Evolutionary conservation across 345 rosid genomes (phyloP).

Genomic region (Capsella bursapastoris): DNA sequence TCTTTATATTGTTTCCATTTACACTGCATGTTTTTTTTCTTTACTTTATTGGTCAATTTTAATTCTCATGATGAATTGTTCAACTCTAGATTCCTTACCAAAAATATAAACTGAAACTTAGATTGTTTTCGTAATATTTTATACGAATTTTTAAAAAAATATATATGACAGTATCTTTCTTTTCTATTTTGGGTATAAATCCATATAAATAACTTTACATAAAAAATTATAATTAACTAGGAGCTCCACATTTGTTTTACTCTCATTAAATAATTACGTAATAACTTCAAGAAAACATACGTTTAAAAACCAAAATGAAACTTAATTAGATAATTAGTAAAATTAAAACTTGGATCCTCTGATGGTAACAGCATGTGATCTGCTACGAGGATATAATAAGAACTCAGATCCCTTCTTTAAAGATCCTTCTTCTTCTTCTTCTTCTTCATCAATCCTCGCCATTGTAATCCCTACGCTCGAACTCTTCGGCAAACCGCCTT

Average conservation of each 20-base stretch:
- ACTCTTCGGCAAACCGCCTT: conserved; percentile 54
- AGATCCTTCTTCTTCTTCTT: conserved; percentile 42
- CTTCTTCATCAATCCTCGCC: conserved; percentile 65
- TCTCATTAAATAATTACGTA: background rate
- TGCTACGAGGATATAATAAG: conserved; percentile 51
- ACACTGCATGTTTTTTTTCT: background rate
- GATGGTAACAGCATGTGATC: conserved; percentile 48
- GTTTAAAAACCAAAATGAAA: background rate
- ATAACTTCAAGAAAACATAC: background rate
- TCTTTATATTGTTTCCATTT: background rate
- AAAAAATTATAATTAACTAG: background rate
- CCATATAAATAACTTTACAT: conserved; percentile 1
- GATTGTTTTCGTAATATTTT: background rate
- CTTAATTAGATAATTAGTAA: background rate
- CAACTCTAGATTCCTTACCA: conserved; percentile 1
- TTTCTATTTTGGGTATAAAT: background rate
- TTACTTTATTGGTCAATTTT: background rate
- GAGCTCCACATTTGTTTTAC: background rate
- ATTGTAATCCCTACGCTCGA: conserved; percentile 54
- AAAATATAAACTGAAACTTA: conserved; percentile 4
- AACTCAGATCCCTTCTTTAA: conserved; percentile 35
- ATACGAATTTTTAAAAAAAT: background rate
- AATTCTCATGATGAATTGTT: background rate
- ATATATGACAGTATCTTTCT: background rate
- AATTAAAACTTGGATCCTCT: conserved; percentile 37